A percentile compares a stretch with the other conserved stretches of the same genome.
Evolutionary conservation across 2,329 filamentous ascomycete genomes (phyloP).

Genomic region (Colletotrichum chlorophyti): DNA sequence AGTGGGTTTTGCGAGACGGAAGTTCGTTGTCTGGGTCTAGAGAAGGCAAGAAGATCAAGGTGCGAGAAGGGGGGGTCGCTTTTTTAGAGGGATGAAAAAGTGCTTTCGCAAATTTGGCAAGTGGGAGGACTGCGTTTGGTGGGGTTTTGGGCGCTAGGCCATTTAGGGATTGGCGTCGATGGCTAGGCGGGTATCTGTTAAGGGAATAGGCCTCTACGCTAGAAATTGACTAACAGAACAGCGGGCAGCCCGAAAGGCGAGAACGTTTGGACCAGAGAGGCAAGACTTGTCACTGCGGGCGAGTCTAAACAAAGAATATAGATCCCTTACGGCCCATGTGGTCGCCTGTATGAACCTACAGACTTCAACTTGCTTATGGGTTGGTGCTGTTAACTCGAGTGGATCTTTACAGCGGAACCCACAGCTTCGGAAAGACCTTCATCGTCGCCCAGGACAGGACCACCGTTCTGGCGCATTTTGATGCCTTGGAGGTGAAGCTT

Average conservation of each 20-base stretch:
- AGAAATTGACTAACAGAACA: not conserved
- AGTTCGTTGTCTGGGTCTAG: slow-evolving; percentile 27
- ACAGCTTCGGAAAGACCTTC: not conserved
- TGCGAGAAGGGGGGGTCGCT: slow-evolving; percentile 22
- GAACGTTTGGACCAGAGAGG: slow-evolving; percentile 11
- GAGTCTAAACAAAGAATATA: slow-evolving; percentile 5
- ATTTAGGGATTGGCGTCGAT: not conserved
- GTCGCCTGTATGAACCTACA: too few species aligned
- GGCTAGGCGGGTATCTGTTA: slow-evolving; percentile 10
- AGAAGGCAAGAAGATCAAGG: slow-evolving; percentile 12
- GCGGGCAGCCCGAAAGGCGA: slow-evolving; percentile 18
- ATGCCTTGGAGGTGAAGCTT: not conserved
- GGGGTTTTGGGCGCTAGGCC: slow-evolving; percentile 31
- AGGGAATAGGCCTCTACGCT: too few species aligned
- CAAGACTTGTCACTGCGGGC: slow-evolving; percentile 8
- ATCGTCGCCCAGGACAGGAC: not conserved
- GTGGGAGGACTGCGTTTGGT: slow-evolving; percentile 32
- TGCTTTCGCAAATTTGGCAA: slow-evolving; percentile 32
- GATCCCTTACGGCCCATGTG: too few species aligned
- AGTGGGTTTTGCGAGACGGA: slow-evolving; percentile 34
- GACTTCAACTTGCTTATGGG: too few species aligned
- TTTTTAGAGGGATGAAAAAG: slow-evolving; percentile 30
- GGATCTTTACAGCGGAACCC: too few species aligned
- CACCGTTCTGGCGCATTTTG: not conserved
- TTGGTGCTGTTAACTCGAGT: too few species aligned